Percentiles rank a stretch among this genome's conserved stretches.
Conservation (phyloP, 352 stramenopile genomes). For the Pythium periplocum region DNA sequence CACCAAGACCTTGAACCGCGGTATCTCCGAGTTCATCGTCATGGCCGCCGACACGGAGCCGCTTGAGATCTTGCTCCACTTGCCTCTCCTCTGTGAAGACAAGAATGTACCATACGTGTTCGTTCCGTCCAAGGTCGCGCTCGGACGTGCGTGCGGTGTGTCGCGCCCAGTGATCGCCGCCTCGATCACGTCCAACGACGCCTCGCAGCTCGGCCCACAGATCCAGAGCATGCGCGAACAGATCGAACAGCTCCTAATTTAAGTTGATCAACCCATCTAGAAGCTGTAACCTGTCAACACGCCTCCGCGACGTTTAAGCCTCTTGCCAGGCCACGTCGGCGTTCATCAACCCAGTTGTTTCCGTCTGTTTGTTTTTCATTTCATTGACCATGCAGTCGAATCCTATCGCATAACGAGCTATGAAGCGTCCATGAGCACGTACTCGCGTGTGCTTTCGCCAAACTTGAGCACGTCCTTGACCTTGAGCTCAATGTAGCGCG, state of each 20-base stretch:
- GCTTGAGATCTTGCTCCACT: conserved; percentile 99
- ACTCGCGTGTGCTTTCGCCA: conserved; percentile 95
- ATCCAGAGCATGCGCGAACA: conserved; percentile 99
- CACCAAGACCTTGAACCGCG: conserved; percentile 99
- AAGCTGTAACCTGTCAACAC: too few species aligned
- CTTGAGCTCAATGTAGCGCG: conserved; percentile 96
- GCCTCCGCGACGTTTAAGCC: too few species aligned
- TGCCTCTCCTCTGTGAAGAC: conserved; percentile 98
- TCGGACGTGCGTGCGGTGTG: conserved; percentile 98
- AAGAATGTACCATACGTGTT: conserved; percentile 94
- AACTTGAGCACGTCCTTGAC: conserved; percentile 96
- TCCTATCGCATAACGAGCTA: not conserved
- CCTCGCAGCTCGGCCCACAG: conserved; percentile 97
- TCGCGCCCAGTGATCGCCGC: conserved; percentile 98
- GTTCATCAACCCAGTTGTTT: not conserved
- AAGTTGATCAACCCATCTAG: conserved; percentile 35
- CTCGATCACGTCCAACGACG: conserved; percentile 99
- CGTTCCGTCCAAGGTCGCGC: conserved; percentile 96
- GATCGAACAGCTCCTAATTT: conserved; percentile 99
- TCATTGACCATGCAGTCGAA: not conserved
- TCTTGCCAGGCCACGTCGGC: too few species aligned
- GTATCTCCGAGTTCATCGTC: conserved; percentile 99
- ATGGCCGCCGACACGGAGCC: conserved; percentile 99
- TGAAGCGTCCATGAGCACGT: conserved; percentile 90
- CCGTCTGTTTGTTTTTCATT: conserved; percentile 1